Conservation (phyloP, 23 red algal species). For the Pyropia yezoensis region DNA sequence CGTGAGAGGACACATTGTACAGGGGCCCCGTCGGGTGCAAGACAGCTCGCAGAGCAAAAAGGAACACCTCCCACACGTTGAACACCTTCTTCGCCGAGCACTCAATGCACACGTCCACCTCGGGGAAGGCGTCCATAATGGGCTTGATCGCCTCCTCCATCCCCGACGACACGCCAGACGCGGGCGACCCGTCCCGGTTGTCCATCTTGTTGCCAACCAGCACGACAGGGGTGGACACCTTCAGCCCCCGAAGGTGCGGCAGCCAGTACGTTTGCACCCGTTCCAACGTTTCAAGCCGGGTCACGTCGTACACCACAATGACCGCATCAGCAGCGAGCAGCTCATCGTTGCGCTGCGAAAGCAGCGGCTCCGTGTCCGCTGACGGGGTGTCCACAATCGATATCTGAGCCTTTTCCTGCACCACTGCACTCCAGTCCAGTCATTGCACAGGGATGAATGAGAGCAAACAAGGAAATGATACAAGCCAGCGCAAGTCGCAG, state of each 20-base stretch:
- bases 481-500: too few species aligned
- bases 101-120: slow-evolving; percentile 96
- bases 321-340: slow-evolving; percentile 71
- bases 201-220: slow-evolving; percentile 99
- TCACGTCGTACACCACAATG: slow-evolving; percentile 91
- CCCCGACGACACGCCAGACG: slow-evolving; percentile 37
- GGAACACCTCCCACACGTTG: slow-evolving; percentile 94
- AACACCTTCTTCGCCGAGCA: slow-evolving; percentile 91
- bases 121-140: slow-evolving; percentile 88
- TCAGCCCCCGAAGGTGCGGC: slow-evolving; percentile 35
- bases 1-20: slow-evolving; percentile 75
- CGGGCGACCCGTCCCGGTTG: slow-evolving; percentile 39
- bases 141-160: slow-evolving; percentile 95
- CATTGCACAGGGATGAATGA: too few species aligned
- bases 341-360: slow-evolving; percentile 34
- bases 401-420: slow-evolving; percentile 21
- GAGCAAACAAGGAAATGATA: too few species aligned
- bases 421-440: too few species aligned
- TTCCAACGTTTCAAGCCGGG: slow-evolving; percentile 44
- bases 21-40: slow-evolving; percentile 89
- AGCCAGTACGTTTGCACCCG: slow-evolving; percentile 70
- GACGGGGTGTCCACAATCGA: slow-evolving; percentile 92
- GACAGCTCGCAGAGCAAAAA: slow-evolving; percentile 93
- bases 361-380: slow-evolving; percentile 25
- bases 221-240: slow-evolving; percentile 62